Percentiles rank a stretch among this genome's conserved stretches.
Conservation (phyloP, 2,329 filamentous ascomycete genomes). For the Pestalotiopsis sp. region DNA sequence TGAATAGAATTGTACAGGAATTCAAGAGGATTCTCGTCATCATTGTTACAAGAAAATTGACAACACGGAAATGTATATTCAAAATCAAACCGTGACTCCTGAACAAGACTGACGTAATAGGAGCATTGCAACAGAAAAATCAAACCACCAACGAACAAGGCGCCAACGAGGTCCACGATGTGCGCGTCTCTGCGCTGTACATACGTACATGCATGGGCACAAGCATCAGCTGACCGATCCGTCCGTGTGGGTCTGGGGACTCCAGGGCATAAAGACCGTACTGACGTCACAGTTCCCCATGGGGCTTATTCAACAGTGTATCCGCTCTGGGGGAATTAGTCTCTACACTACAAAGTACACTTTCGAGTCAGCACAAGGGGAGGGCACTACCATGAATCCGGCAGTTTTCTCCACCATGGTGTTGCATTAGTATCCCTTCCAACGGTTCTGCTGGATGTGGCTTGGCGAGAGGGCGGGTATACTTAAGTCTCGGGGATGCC, state of each 20-base stretch:
- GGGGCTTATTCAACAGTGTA: not conserved
- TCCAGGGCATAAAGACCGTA: too few species aligned
- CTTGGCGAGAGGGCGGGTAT: not conserved
- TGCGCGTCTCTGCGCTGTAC: not conserved
- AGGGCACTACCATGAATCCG: not conserved
- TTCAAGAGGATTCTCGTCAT: not conserved
- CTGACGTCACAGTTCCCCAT: constrained; percentile 2
- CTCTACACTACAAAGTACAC: not conserved
- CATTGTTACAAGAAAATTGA: not conserved
- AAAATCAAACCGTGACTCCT: not conserved
- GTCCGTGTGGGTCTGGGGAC: not conserved
- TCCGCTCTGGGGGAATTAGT: not conserved
- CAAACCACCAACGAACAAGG: not conserved
- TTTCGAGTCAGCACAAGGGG: not conserved
- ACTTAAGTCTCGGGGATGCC: not conserved
- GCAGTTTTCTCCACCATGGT: not conserved
- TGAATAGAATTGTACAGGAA: not conserved
- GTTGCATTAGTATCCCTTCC: not conserved
- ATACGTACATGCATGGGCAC: not conserved
- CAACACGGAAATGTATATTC: not conserved
- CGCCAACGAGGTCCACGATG: not conserved
- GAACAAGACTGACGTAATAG: not conserved
- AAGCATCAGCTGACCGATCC: not conserved
- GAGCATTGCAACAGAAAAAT: not conserved
- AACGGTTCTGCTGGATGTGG: not conserved